Evolutionary conservation across 148 eudicot genomes (phyloP).

Genomic region (Polygonum maritimum): DNA sequence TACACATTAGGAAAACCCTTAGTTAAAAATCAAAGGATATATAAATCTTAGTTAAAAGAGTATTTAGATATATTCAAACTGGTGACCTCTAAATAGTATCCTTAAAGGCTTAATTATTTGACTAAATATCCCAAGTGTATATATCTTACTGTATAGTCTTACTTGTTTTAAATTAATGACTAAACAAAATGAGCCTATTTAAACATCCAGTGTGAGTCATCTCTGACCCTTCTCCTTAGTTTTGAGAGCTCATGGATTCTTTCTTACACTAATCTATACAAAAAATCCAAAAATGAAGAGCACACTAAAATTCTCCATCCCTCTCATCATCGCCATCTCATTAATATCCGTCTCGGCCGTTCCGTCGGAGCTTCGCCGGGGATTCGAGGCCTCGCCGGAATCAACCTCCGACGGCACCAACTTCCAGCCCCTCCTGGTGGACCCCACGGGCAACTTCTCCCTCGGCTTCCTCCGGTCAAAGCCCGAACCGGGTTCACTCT

Average conservation of each 20-base stretch:
- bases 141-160: no score
- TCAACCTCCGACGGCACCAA: constrained; percentile 23
- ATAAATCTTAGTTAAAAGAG: no score
- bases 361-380: constrained; percentile 43
- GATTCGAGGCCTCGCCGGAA: constrained; percentile 53
- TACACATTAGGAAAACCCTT: no score
- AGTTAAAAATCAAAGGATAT: no score
- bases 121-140: no score
- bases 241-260: neutral
- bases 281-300: neutral
- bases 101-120: no score
- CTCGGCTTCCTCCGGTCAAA: constrained; percentile 60
- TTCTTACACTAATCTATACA: neutral
- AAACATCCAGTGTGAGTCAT: no score
- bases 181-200: no score
- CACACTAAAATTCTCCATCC: constrained; percentile 6
- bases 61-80: no score
- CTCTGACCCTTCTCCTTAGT: no score
- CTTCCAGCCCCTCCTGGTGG: constrained; percentile 58
- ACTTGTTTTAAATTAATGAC: no score
- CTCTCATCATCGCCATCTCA: constrained; percentile 53
- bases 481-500: constrained; percentile 33
- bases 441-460: constrained; percentile 60
- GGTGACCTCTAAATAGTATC: no score
- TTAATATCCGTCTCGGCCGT: constrained; percentile 15